Evolutionary conservation across 257 asterid genomes (phyloP), one percentile per base, ranked within the genome.

Genomic region (Striga asiatica): DNA sequence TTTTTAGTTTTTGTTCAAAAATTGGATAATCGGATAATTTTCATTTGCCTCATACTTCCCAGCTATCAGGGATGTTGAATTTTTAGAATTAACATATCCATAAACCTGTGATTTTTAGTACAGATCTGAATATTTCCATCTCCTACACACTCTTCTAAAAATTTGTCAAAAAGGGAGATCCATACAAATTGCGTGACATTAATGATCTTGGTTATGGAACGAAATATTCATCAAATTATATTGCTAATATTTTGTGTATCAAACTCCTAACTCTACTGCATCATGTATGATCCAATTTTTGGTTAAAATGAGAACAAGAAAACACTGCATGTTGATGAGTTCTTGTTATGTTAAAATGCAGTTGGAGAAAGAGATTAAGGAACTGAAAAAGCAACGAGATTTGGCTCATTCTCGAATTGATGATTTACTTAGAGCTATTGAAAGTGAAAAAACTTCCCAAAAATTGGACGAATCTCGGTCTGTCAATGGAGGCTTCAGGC

Each of bases 351-450:
- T n/a, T n/a, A n/a, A n/a, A n/a, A 64, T 82, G 70, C 87, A 92
- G 99, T 66, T 92, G 77, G 97, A 84, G 80, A 84, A 82, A 71
- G 97, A 92, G 76, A 82, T 77, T 60, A 78, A 67, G 74, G 95
- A 84, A 74, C 78, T 88, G 55, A 77, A 72, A 66, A 88, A 76
- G 81, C 85, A 82, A 69, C 72, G 66, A 31, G 85, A 84, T 64
- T 74, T 80, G 56, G 91, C 95, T 53, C 84, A 84, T 69, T 84
- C 88, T 60, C 88, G 83, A 68, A 72, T 87, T 56, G 75, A 77
- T 61, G 89, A 80, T 66, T 64, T 92, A 53, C 74, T 75, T 41
- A 64, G 39, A 58, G 67, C 67, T 48, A 72, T 66, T 48, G 79
- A 73, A 64, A 69, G 66, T 54, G 74, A 66, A 58, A 74, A 74